Evolutionary conservation across 2,329 filamentous ascomycete genomes (phyloP), one percentile per base, ranked within the genome.

Genomic region (Tolypocladium guangdongense): DNA sequence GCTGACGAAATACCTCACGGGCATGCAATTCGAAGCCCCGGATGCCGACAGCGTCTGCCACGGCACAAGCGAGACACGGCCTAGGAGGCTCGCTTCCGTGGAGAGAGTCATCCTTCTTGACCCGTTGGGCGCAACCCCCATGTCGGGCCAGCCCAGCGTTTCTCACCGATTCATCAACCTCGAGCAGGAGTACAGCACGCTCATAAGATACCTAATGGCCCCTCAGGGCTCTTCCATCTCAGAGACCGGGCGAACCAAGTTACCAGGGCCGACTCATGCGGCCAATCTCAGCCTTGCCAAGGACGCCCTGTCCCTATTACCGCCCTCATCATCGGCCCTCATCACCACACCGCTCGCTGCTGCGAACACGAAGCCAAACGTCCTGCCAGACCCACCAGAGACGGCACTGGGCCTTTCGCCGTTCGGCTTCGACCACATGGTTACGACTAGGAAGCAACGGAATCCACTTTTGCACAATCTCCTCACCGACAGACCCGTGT

Each of bases 391-490:
- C 18, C 30, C 52, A 37, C 52, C 37, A 33, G 54, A 57, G 61
- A 51, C 57, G 54, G 51, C 53, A 53, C 55, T 74, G 82, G 55
- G 74, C 74, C 54, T 82, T 79, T 52, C 75, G 78, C 67, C 72
- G 78, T 68, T 65, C 58, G 69, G 69, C 1, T 71, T 75, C 22
- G 70, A 76, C 2, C 73, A 71, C 32, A 78, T 77, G 56, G 78
- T 82, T 3, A 75, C 74, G 24, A 82, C 79, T 0, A 71, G 79
- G 54, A 74, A 72, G 48, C 76, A 74, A 54, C 78, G 80, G 63
- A 99, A 99, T 62, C 90, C 91, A 0, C 75, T 99, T 1, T 93
- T 99, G 47, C 90, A 99, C 70, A 97, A 96, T 62, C 81, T 99
- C 1, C 78, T 99, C 11, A 99, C 93, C 2, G 93, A 99, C 70